Conservation (phyloP, 805 yeast species). For the Schwanniomyces occidentalis region DNA sequence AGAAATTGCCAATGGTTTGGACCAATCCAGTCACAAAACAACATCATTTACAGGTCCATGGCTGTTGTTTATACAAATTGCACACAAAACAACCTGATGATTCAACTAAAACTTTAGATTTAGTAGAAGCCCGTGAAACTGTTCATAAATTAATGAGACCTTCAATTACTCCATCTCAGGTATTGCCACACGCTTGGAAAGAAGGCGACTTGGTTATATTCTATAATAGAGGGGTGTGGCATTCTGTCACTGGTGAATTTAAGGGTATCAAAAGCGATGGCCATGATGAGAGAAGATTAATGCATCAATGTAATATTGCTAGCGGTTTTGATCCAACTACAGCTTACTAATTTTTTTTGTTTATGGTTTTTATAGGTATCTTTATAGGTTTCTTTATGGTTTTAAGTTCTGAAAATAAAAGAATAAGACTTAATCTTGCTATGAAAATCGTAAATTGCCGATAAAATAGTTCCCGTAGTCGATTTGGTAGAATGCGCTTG, state of each 20-base stretch:
- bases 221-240: conserved; percentile 89
- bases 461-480: too few species aligned
- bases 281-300: conserved; percentile 73
- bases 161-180: conserved; percentile 69
- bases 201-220: conserved; percentile 85
- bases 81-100: conserved; percentile 56
- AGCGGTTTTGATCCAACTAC: conserved; percentile 66
- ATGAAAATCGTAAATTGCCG: too few species aligned
- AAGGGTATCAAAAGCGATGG: conserved; percentile 41
- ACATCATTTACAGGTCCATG: conserved; percentile 85
- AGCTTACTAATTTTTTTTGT: too few species aligned
- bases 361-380: too few species aligned
- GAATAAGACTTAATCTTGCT: too few species aligned
- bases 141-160: conserved; percentile 82
- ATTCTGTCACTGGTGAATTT: conserved; percentile 88
- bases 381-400: too few species aligned
- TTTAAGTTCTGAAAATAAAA: too few species aligned
- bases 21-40: conserved; percentile 84
- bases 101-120: conserved; percentile 45
- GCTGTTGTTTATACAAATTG: conserved; percentile 77
- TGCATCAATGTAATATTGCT: conserved; percentile 95
- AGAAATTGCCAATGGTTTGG: conserved; percentile 85
- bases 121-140: conserved; percentile 72
- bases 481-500: too few species aligned
- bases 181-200: conserved; percentile 81